phyloP scores from a whole-genome alignment of 2,329 filamentous ascomycete genomes.

The Talaromyces marneffei region DNA sequence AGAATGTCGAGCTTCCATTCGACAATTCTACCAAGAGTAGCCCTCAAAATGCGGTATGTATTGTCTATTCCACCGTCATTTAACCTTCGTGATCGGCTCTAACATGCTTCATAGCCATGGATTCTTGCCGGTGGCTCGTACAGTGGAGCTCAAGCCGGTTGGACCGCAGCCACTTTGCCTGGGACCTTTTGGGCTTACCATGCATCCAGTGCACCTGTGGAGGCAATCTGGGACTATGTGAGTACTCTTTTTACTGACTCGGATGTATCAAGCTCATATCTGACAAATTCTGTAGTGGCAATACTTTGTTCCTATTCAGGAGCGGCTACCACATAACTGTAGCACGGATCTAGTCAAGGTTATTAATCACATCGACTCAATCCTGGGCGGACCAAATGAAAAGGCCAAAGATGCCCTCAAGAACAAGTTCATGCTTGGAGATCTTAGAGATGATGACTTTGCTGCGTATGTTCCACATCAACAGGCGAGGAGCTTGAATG shows the following conservation, averaged over 20 bases:
- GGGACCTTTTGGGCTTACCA: conserved; percentile 59
- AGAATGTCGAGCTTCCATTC: conserved; percentile 50
- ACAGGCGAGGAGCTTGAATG: conserved; percentile 6
- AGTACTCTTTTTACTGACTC: neutral
- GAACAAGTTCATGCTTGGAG: conserved; percentile 47
- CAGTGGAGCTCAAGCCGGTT: conserved; percentile 51
- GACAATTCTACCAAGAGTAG: conserved; percentile 27
- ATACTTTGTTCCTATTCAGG: conserved; percentile 53
- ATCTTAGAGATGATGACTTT: conserved; percentile 50
- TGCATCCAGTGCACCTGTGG: conserved; percentile 51
- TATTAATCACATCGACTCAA: conserved; percentile 50
- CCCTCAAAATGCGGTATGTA: conserved; percentile 8
- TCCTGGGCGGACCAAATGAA: conserved; percentile 39
- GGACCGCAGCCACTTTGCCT: conserved; percentile 49
- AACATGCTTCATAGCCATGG: conserved; percentile 43
- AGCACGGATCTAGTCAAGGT: conserved; percentile 49
- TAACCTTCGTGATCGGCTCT: neutral
- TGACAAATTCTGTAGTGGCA: conserved; percentile 39
- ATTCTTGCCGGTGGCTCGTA: conserved; percentile 54
- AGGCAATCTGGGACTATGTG: conserved; percentile 51
- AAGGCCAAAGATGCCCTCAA: conserved; percentile 45
- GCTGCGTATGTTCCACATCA: conserved; percentile 28
- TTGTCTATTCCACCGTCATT: neutral
- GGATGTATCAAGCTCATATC: neutral
- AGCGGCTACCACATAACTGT: conserved; percentile 56